These are phyloP conservation scores for Paxillus ammoniavirescens DNA, from an alignment of 768 basidiomycete genomes.

Conservation along the genomic window DNA sequence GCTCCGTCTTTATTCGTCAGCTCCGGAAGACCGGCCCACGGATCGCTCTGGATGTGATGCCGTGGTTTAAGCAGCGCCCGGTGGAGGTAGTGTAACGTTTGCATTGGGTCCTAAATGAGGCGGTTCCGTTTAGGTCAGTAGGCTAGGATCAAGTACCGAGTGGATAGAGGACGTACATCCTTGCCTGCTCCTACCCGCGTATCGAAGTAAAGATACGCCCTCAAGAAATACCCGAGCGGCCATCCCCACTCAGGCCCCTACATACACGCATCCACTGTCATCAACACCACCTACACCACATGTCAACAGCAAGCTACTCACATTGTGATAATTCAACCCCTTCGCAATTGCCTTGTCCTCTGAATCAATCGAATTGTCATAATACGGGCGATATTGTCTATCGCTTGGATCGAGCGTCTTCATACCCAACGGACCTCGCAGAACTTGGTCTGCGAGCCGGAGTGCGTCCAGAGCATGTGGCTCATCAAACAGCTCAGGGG, in stretches of 20 bases:
- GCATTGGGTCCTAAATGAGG: conserved; percentile 53
- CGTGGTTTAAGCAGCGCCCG: conserved; percentile 68
- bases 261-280: neutral
- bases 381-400: conserved; percentile 83
- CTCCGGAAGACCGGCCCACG: conserved; percentile 95
- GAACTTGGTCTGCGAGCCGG: conserved; percentile 71
- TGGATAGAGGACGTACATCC: conserved; percentile 45
- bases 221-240: conserved; percentile 93
- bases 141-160: neutral
- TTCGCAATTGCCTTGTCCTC: conserved; percentile 84
- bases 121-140: neutral
- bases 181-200: conserved; percentile 62
- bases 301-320: conserved; percentile 30
- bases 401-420: conserved; percentile 91
- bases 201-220: conserved; percentile 91
- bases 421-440: conserved; percentile 93
- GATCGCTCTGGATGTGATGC: conserved; percentile 70
- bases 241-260: conserved; percentile 95
- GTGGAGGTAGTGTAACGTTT: conserved; percentile 81
- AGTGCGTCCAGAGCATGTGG: conserved; percentile 78
- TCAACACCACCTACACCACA: conserved; percentile 10
- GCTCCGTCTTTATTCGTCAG: conserved; percentile 83
- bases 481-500: conserved; percentile 89
- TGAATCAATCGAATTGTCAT: conserved; percentile 93
- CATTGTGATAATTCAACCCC: conserved; percentile 93